These are phyloP conservation scores for Chenopodium album DNA, from an alignment of 148 eudicot genomes.

Conservation along the genomic window DNA sequence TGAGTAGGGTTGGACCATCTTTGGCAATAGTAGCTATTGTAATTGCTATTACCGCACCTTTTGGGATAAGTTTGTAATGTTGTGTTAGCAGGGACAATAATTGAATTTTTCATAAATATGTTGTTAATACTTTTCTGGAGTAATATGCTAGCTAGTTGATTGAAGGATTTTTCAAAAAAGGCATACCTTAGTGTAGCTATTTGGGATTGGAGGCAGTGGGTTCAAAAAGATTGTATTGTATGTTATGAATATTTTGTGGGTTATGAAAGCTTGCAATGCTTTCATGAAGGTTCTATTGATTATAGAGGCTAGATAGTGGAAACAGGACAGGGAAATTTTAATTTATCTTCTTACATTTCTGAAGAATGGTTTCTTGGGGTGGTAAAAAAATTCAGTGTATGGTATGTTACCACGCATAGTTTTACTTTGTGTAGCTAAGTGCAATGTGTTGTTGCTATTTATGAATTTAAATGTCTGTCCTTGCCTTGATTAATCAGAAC, in stretches of 20 bases:
- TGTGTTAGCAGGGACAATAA: background rate
- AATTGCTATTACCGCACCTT: background rate
- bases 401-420: background rate
- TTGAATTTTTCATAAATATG: background rate
- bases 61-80: background rate
- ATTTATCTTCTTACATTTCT: too few relatives aligned
- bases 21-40: background rate
- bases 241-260: background rate
- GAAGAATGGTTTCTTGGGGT: too few relatives aligned
- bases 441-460: background rate
- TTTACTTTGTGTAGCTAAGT: background rate
- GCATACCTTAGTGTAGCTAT: too few relatives aligned
- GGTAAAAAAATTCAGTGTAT: background rate
- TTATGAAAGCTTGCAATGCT: background rate
- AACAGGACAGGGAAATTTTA: background rate
- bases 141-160: background rate
- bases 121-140: background rate
- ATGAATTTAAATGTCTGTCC: background rate
- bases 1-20: background rate
- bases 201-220: background rate
- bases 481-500: background rate
- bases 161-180: background rate
- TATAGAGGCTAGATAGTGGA: background rate
- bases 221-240: background rate
- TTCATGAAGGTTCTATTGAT: background rate